Conservation (phyloP, 2,329 filamentous ascomycete genomes). For the Fonsecaea pugnacius region DNA sequence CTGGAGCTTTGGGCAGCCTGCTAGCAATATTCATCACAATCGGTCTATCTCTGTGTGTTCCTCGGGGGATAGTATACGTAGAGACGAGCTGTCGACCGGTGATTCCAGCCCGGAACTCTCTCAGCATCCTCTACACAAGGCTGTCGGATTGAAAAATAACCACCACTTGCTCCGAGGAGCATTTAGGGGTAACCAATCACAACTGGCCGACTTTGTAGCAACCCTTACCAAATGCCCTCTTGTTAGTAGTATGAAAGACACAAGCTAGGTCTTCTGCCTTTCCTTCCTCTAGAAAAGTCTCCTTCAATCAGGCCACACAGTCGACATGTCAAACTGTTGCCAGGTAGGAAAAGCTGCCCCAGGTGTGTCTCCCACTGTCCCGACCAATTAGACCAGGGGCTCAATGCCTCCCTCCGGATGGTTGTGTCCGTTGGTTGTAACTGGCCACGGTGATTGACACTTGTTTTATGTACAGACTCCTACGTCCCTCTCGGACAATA, state of each 20-base stretch:
- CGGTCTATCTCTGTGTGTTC: not conserved
- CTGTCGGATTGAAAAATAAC: not conserved
- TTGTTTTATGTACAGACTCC: not conserved
- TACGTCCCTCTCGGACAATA: not conserved
- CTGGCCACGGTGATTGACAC: not conserved
- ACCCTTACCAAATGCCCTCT: not conserved
- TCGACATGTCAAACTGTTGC: not conserved
- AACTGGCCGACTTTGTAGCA: not conserved
- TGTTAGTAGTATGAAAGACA: not conserved
- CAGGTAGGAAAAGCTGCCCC: not conserved
- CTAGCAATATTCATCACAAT: not conserved
- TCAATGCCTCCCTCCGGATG: not conserved
- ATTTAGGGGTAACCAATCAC: not conserved
- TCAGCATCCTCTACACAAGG: not conserved
- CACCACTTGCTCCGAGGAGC: not conserved
- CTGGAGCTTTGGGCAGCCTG: no score
- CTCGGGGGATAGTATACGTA: not conserved
- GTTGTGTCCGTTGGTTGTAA: no score
- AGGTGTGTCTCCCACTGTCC: not conserved
- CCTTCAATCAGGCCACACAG: not conserved
- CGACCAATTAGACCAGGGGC: not conserved
- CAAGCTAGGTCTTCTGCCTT: not conserved
- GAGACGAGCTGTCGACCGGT: not conserved
- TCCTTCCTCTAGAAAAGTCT: not conserved
- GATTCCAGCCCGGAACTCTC: not conserved